These are phyloP conservation scores for Tolypocladium ophioglossoides DNA, from an alignment of 2,329 filamentous ascomycete genomes.

Conservation along the genomic window DNA sequence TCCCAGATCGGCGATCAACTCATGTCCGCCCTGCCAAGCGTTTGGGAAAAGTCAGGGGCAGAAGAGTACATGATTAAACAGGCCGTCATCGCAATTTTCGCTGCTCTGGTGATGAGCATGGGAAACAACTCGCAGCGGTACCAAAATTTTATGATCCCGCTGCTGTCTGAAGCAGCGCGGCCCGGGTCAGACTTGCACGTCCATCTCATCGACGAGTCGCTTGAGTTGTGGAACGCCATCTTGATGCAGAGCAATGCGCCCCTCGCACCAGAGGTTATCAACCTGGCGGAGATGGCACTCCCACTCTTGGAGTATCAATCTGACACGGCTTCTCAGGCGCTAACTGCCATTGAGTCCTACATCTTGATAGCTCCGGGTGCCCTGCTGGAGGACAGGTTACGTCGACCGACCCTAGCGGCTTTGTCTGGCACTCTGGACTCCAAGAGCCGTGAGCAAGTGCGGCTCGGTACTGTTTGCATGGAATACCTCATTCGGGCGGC, in stretches of 20 bases:
- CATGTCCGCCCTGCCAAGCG: slow-evolving; percentile 63
- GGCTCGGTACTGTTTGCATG: slow-evolving; percentile 48
- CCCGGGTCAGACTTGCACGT: slow-evolving; percentile 64
- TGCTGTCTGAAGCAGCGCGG: slow-evolving; percentile 71
- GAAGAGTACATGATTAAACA: slow-evolving; percentile 92
- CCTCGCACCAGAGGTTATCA: slow-evolving; percentile 49
- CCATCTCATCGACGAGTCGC: slow-evolving; percentile 81
- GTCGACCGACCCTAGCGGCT: slow-evolving; percentile 36
- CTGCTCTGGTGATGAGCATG: slow-evolving; percentile 79
- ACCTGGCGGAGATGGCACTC: slow-evolving; percentile 51
- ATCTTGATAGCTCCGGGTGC: slow-evolving; percentile 59
- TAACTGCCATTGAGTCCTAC: slow-evolving; percentile 60
- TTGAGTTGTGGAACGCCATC: slow-evolving; percentile 80
- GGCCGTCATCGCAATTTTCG: slow-evolving; percentile 75
- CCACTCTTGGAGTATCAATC: slow-evolving; percentile 57
- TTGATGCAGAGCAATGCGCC: slow-evolving; percentile 55
- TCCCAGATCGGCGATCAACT: slow-evolving; percentile 65
- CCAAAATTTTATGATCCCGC: slow-evolving; percentile 68
- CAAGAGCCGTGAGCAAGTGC: slow-evolving; percentile 46
- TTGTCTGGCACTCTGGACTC: slow-evolving; percentile 39
- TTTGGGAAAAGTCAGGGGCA: slow-evolving; percentile 73
- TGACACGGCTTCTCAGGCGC: slow-evolving; percentile 49
- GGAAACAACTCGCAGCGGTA: slow-evolving; percentile 67
- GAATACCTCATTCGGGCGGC: slow-evolving; percentile 57
- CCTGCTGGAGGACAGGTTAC: slow-evolving; percentile 47